Evolutionary conservation across 1,284 basidiomycete species (phyloP).

Genomic region (Polyporus tsugae): DNA sequence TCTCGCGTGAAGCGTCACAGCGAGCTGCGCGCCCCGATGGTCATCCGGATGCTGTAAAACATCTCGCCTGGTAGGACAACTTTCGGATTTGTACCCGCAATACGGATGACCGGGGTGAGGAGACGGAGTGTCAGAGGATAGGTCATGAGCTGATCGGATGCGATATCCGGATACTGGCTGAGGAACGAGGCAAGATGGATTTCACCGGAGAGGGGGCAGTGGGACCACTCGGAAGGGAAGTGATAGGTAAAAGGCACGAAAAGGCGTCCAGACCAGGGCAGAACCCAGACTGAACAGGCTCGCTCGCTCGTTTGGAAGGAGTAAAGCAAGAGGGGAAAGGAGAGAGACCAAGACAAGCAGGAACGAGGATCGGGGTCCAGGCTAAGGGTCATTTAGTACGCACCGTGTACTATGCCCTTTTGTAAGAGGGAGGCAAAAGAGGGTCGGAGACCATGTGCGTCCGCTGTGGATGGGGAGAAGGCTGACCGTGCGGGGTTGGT

Average conservation of each 20-base stretch:
- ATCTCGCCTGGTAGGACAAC: neutral
- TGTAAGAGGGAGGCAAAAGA: conserved; percentile 18
- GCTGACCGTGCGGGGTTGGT: conserved; percentile 5
- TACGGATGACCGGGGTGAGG: neutral
- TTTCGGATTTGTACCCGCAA: neutral
- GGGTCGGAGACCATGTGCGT: conserved; percentile 7
- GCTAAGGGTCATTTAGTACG: neutral
- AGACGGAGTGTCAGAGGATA: neutral
- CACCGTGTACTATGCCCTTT: conserved; percentile 13
- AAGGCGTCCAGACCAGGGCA: conserved; percentile 16
- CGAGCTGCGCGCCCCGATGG: neutral
- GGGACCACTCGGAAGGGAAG: neutral
- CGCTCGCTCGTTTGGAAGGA: neutral
- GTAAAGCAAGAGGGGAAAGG: neutral
- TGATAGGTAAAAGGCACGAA: conserved; percentile 6
- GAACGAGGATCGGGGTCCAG: neutral
- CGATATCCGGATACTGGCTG: conserved; percentile 24
- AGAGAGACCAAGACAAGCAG: neutral
- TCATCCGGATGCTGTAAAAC: neutral
- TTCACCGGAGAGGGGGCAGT: conserved; percentile 18
- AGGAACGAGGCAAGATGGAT: conserved; percentile 24
- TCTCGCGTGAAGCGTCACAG: neutral
- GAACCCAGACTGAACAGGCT: neutral
- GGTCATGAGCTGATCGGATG: conserved; percentile 34
- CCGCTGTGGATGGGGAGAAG: conserved; percentile 11